Percentiles rank a stretch among this genome's conserved stretches.
Evolutionary conservation across 2,329 filamentous ascomycete genomes (phyloP).

Genomic region (Fusarium armeniacum): DNA sequence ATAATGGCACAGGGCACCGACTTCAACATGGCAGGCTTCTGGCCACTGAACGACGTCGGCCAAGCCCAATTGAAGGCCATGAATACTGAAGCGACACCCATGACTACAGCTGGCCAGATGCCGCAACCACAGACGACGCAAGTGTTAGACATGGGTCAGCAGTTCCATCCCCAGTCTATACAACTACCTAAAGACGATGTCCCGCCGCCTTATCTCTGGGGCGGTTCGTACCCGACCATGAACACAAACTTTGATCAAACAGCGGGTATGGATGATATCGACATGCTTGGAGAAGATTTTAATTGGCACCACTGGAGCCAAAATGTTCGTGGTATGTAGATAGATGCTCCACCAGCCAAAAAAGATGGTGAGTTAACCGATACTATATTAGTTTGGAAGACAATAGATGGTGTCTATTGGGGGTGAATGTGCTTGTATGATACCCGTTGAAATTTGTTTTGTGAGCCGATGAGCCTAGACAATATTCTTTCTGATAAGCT

Average conservation of each 20-base stretch:
- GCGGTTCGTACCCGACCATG: conserved; percentile 52
- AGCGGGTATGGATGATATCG: conserved; percentile 53
- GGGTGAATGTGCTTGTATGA: conserved; percentile 41
- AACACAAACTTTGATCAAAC: conserved; percentile 51
- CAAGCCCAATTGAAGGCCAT: conserved; percentile 41
- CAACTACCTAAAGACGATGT: conserved; percentile 53
- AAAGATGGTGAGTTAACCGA: conserved; percentile 43
- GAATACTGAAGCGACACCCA: conserved; percentile 8
- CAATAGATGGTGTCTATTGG: conserved; percentile 11
- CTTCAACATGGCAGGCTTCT: conserved; percentile 42
- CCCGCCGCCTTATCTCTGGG: conserved; percentile 60
- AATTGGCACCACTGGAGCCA: conserved; percentile 66
- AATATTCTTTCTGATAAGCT: conserved; percentile 31
- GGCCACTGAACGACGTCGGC: conserved; percentile 45
- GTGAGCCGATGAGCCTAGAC: conserved; percentile 26
- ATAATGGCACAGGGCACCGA: conserved; percentile 31
- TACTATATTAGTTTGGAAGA: conserved; percentile 6
- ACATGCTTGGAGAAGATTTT: conserved; percentile 60
- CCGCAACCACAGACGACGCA: conserved; percentile 27
- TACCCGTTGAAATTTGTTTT: conserved; percentile 40
- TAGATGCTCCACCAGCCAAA: conserved; percentile 46
- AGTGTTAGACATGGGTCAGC: conserved; percentile 19
- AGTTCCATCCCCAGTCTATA: conserved; percentile 37
- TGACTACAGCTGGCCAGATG: conserved; percentile 4
- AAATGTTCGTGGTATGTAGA: conserved; percentile 58